Conservation (phyloP, 139 green algal species). For the Diplosphaera chodatii region DNA sequence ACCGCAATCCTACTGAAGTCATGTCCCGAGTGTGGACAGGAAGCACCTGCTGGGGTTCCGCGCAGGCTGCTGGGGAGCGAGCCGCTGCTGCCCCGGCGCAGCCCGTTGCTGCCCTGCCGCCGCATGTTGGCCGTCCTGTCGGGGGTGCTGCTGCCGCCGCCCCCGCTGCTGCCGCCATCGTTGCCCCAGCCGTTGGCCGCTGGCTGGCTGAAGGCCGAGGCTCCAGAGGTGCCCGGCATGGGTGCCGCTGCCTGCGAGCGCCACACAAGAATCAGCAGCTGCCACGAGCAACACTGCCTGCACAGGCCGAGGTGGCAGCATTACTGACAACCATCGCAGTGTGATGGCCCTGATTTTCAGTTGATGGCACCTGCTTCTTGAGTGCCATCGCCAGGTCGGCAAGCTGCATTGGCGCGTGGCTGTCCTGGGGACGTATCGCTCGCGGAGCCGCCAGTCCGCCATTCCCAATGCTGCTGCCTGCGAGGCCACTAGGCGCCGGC, state of each 20-base stretch:
- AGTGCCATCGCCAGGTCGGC: background rate
- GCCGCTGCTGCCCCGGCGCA: background rate
- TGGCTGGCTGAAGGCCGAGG: background rate
- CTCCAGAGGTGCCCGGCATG: no score
- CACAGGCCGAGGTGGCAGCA: no score
- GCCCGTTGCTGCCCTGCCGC: background rate
- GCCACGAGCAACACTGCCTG: no score
- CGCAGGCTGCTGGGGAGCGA: background rate
- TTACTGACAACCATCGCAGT: no score
- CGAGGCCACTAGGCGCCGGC: no score
- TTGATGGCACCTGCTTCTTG: background rate
- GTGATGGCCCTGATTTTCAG: no score
- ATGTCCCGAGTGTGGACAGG: no score
- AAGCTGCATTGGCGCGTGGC: background rate
- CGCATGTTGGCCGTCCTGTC: background rate
- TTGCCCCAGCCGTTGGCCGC: background rate
- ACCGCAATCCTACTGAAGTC: no score
- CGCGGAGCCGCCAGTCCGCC: background rate
- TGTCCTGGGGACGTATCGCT: background rate
- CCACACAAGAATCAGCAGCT: no score
- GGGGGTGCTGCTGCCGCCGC: background rate
- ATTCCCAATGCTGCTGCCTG: no score
- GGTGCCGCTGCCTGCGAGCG: no score
- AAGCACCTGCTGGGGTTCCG: background rate
- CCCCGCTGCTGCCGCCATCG: no score